Percentiles rank a stretch among this genome's conserved stretches.
Evolutionary conservation across 352 stramenopile genomes (phyloP).

Genomic region (Phytophthora hibernalis): DNA sequence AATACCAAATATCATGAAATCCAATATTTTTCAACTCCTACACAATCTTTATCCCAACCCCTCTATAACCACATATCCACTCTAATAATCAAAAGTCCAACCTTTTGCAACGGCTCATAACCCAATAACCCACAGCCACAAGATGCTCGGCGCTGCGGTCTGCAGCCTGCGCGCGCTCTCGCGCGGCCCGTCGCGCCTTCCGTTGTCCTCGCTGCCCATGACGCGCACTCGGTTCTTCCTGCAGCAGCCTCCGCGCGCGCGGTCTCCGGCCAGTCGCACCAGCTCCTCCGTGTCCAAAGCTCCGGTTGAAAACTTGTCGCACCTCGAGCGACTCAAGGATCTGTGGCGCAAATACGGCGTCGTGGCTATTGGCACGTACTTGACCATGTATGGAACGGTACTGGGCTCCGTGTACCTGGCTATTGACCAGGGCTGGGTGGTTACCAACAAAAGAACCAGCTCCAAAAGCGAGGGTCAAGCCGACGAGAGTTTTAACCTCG

Average conservation of each 20-base stretch:
- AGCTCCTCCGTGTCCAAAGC: slow-evolving; percentile 37
- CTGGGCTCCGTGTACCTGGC: slow-evolving; percentile 83
- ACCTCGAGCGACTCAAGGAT: slow-evolving; percentile 72
- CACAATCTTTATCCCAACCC: not conserved
- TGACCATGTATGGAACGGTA: slow-evolving; percentile 79
- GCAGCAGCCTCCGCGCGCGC: slow-evolving; percentile 21
- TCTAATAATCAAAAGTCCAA: not conserved
- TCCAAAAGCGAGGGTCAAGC: slow-evolving; percentile 28
- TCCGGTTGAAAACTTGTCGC: slow-evolving; percentile 34
- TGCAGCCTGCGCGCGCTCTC: not conserved
- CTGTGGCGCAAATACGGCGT: slow-evolving; percentile 87
- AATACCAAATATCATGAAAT: not conserved
- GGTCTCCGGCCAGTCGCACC: slow-evolving; percentile 17
- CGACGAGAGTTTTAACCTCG: slow-evolving; percentile 73
- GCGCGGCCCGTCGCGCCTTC: not conserved
- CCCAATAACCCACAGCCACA: slow-evolving; percentile 21
- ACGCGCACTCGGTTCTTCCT: slow-evolving; percentile 15
- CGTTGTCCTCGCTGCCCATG: not conserved
- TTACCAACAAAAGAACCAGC: slow-evolving; percentile 48
- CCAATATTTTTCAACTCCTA: too few species aligned
- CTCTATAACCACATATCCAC: not conserved
- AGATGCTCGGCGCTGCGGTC: slow-evolving; percentile 26
- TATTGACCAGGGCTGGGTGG: slow-evolving; percentile 84
- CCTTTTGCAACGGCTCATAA: not conserved
- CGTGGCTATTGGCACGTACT: slow-evolving; percentile 85